Evolutionary conservation across 305 asterid species (phyloP), one percentile per base, ranked within the genome.

Genomic region (Ilex paraguariensis): DNA sequence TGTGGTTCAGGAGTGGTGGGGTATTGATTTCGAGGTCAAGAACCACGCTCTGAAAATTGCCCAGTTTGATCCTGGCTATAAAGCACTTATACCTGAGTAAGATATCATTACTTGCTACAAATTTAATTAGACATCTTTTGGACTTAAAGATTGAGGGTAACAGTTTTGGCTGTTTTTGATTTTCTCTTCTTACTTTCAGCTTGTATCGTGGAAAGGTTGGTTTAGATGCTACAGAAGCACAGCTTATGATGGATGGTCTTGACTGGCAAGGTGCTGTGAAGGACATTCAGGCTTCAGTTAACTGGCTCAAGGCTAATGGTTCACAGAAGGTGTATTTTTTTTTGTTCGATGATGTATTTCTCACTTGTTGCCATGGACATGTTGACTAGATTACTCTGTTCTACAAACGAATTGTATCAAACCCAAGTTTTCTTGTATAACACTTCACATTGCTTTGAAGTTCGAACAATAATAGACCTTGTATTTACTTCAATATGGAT

Each of bases 1-100:
- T 62, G 96, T 92, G 80, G 81, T 92, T 65, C 98, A 92, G 57
- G 98, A 92, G 69, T 92, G 97, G 98, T 92, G 97, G 96, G 98
- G 97, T 63, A 90, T 92, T 57, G 98, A 92, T 74, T 92, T 74
- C 72, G 97, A 92, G 88, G 82, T 92, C 59, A 92, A 90, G 81
- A 92, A 92, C 83, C 97, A 92, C 32, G 98, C 98, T 10, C 75
- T 79, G 76, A 92, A 81, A 66, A 87, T 92, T 66, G 74, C 94
- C 54, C 88, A 84, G 75, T 85, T 92, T 62, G 90, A 79, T 68
- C 66, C 77, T 6, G 98, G 98, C 65, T 92, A 84, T 60, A 92
- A 83, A 73, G 82, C 97, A 50, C 82, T 92, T 61, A 92, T 92
- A 65, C 97, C 97, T 1, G 98, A 92, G 98, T 92, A 85, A 78